Evolutionary conservation across 2,329 filamentous ascomycete genomes (phyloP), one percentile per base, ranked within the genome.

Genomic region (Aspergillus candidus): DNA sequence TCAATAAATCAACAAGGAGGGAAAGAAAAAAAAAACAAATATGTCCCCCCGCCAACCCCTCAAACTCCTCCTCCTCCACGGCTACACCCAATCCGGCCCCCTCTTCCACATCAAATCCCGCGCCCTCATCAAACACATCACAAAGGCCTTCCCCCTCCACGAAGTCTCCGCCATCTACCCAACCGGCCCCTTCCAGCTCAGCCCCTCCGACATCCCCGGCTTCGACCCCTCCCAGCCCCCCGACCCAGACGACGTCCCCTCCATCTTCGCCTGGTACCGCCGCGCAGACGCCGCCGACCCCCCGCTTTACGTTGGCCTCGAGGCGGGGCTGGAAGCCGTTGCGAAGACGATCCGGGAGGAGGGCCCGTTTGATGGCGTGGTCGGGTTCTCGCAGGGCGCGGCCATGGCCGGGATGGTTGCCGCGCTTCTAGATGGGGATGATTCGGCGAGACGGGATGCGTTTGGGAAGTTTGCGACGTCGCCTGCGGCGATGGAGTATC

Each of bases 51-150:
- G 56, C 35, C 49, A 60, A 35, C 63, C 66, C 6, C 63, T 74
- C 43, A 87, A 82, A 66, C 82, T 90, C 51, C 73, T 90, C 35
- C 88, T 89, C 84, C 75, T 90, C 22, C 86, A 90, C 58, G 86
- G 91, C 67, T 96, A 83, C 77, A 95, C 91, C 6, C 91, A 97
- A 74, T 94, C 87, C 22, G 89, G 90, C 4, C 68, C 83, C 4
- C 74, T 89, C 51, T 96, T 96, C 78, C 84, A 81, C 63, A 79
- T 84, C 65, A 96, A 96, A 72, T 94, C 88, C 36, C 86, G 88
- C 65, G 88, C 88, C 10, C 74, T 96, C 1, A 81, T 89, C 57
- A 95, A 96, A 67, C 73, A 83, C 42, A 77, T 96, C 45, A 67
- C 73, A 48, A 95, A 94, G 61, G 71, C 80, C 22, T 84, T 96